Base-by-base conservation (phyloP, 441 rosid species). In the Viola pubescens region DNA sequence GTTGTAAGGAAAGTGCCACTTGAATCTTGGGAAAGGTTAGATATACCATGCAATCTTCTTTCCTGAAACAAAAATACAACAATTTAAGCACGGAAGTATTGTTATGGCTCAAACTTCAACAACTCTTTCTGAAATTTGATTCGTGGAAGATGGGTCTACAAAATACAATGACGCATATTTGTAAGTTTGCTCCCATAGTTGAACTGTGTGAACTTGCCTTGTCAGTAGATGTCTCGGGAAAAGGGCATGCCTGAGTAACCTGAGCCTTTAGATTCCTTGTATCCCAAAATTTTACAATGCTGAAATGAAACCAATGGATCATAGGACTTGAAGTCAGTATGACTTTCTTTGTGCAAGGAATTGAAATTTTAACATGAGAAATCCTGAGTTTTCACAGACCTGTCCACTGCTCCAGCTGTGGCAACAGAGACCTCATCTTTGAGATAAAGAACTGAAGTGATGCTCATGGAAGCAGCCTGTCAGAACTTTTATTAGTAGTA, bases 271-370 rank as follows among this genome's bases (percentile, higher is more conserved):
- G 75, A 69, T 86, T 89, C 66, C 97, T 79, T 52, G 78, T 70
- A 62, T 92, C 98, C 98, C 98, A 89, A 68, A 92, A 85, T 66
- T 89, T 92, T 26, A 92, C 62, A 54, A 79, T 73, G 69, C 98
- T 89, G 77, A 69, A 59, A 80, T 11, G 48, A 56, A 64, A 43
- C 47, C 58, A 52, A 54, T 49, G 34, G 10, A 44, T 51, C 34
- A 26, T 14, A 56, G 58, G 9, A 41, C 11, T 44, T 57, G 54
- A 64, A 59, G 65, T 67, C 14, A 64, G 57, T 37, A 48, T 14
- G 34, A 11, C 14, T 41, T 40, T 12, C 44, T 48, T 26, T 55
- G 58, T 10, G 11, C 43, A 47, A 50, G 62, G 59, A 48, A 52
- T 40, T 48, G 44, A 59, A 63, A 60, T 60, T 37, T 7, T 7